Evolutionary conservation across 345 rosid genomes (phyloP).

Genomic region (Clarkia xantiana): DNA sequence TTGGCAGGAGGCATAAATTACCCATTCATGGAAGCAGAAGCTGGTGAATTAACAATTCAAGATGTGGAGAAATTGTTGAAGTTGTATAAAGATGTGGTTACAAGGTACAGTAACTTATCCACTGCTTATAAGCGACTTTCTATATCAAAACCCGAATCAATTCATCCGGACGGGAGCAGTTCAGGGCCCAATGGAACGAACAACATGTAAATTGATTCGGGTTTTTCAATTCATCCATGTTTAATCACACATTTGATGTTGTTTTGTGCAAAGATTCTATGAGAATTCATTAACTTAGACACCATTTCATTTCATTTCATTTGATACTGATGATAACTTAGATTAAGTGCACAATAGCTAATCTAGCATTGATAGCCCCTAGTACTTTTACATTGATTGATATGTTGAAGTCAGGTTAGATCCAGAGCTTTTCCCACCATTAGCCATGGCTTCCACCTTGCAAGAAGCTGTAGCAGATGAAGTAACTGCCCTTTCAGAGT

Average conservation of each 20-base stretch:
- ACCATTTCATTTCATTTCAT: no score
- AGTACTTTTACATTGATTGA: no score
- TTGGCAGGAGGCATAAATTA: constrained; percentile 20
- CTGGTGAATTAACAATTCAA: constrained; percentile 27
- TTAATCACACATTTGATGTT: no score
- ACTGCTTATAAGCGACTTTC: constrained; percentile 18
- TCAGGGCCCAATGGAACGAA: background rate
- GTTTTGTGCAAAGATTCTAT: no score
- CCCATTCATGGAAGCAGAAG: constrained; percentile 39
- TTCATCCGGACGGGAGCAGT: constrained; percentile 3
- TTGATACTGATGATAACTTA: no score
- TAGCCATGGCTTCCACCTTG: constrained; percentile 22
- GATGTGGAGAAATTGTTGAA: constrained; percentile 37
- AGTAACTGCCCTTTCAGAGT: constrained; percentile 11
- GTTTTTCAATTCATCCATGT: no score
- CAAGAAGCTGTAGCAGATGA: constrained; percentile 17
- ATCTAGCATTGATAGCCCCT: no score
- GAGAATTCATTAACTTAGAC: no score
- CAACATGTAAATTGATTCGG: no score
- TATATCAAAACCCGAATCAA: constrained; percentile 7
- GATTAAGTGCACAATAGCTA: no score
- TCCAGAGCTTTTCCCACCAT: constrained; percentile 11
- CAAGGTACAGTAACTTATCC: constrained; percentile 26
- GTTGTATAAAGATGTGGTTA: constrained; percentile 44
- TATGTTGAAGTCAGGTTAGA: constrained; percentile 13